Percentiles rank a stretch among this genome's conserved stretches.
Conservation (phyloP, 73 alveolate species). For the Paramecium caudatum region DNA sequence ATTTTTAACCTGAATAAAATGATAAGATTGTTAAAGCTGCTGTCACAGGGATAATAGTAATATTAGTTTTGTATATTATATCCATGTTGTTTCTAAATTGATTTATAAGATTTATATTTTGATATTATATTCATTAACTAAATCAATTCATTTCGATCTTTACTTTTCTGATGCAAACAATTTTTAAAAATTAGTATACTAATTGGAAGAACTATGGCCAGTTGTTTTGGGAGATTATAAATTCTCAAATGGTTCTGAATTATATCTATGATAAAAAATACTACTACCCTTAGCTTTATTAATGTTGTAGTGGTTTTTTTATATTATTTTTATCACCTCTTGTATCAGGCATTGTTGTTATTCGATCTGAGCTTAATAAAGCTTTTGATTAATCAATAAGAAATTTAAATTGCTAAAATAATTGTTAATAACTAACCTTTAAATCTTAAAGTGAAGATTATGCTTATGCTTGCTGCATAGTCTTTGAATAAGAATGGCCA, state of each 20-base stretch:
- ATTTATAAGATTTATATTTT: not conserved
- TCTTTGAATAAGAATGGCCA: conserved; percentile 48
- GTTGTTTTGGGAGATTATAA: conserved; percentile 52
- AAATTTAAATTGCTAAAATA: conserved; percentile 3
- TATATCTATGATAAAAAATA: conserved; percentile 1
- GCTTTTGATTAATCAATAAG: conserved; percentile 54
- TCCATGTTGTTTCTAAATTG: not conserved
- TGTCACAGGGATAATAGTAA: conserved; percentile 9
- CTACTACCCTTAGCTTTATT: too few species aligned
- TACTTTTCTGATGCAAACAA: conserved; percentile 1
- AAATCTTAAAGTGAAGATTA: conserved; percentile 6
- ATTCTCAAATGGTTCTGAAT: not conserved
- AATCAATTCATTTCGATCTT: not conserved
- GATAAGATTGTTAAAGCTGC: conserved; percentile 15
- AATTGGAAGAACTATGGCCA: not conserved
- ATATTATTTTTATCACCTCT: too few species aligned
- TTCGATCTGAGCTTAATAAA: not conserved
- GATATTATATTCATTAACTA: not conserved
- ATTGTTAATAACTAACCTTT: not conserved
- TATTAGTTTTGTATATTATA: conserved; percentile 37
- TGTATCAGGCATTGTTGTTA: conserved; percentile 33
- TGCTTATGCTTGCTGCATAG: conserved; percentile 31
- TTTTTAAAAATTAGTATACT: not conserved
- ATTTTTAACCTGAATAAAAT: not conserved
- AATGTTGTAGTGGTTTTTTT: too few species aligned